phyloP scores from a whole-genome alignment of 139 green algal genomes.

The Mychonastes homosphaera region DNA sequence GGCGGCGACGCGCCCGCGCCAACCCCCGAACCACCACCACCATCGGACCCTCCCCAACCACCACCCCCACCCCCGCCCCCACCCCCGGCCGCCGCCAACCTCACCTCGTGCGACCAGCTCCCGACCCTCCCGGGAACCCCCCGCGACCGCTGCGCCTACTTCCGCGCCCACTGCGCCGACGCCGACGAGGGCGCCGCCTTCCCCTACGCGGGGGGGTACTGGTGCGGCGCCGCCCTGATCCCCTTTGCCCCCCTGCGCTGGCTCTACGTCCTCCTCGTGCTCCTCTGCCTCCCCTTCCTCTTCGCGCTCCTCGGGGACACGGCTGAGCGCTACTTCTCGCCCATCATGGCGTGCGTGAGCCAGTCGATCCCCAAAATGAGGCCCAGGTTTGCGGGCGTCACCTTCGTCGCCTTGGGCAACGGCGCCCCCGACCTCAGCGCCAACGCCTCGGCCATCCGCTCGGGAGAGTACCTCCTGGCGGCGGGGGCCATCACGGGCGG shows the following conservation, averaged over 20 bases:
- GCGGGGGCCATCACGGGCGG: constrained; percentile 40
- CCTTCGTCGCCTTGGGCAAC: constrained; percentile 81
- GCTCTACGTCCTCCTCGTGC: neutral
- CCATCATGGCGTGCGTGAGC: constrained; percentile 64
- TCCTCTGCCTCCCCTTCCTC: constrained; percentile 36
- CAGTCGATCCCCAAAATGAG: constrained; percentile 68
- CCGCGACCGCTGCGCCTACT: no score
- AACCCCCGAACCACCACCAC: neutral
- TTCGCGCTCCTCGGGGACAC: constrained; percentile 72
- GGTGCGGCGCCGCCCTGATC: no score
- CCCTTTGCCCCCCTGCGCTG: no score
- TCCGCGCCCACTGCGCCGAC: no score
- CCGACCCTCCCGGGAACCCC: no score
- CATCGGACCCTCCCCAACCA: neutral
- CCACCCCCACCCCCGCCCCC: neutral
- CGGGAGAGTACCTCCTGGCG: constrained; percentile 49
- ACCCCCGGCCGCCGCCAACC: neutral
- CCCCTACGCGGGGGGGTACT: no score
- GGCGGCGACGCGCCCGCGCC: no score
- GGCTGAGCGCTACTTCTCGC: constrained; percentile 74
- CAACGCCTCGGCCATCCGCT: constrained; percentile 66
- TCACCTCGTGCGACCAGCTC: neutral
- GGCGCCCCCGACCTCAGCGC: constrained; percentile 75
- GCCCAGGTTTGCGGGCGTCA: constrained; percentile 77
- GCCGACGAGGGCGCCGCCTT: no score